Conservation (phyloP, 441 rosid genomes). For the Hypseocharis bilobata region DNA sequence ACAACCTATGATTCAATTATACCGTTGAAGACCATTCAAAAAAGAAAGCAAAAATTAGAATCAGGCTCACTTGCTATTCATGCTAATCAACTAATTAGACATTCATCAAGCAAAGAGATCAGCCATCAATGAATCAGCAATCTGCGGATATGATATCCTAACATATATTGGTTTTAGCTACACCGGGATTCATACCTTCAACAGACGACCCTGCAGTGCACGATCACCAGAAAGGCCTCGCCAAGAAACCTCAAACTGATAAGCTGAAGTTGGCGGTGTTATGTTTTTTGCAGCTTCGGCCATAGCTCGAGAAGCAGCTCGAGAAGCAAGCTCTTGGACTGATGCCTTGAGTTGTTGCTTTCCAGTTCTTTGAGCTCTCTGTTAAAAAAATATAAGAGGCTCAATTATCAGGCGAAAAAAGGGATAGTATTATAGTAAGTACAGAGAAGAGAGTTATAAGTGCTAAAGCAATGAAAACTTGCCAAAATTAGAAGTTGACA, state of each 20-base stretch:
- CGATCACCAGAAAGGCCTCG: constrained; percentile 57
- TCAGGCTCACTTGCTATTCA: background rate
- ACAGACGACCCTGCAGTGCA: constrained; percentile 44
- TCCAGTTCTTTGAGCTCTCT: constrained; percentile 35
- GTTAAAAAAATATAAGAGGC: constrained; percentile 4
- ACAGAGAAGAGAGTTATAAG: background rate
- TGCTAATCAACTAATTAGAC: background rate
- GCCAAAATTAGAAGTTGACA: background rate
- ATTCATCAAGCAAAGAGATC: background rate
- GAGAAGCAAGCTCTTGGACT: constrained; percentile 75
- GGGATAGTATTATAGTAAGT: background rate
- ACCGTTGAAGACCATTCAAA: background rate
- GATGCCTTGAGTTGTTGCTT: constrained; percentile 48
- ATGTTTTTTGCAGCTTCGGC: constrained; percentile 63
- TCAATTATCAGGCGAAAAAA: background rate
- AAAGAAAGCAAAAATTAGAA: background rate
- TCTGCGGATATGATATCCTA: background rate
- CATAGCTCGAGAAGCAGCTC: constrained; percentile 64
- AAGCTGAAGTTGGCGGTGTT: constrained; percentile 63
- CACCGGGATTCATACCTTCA: constrained; percentile 45
- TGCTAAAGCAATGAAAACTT: background rate
- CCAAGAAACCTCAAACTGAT: constrained; percentile 84
- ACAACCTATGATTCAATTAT: background rate
- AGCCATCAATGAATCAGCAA: background rate
- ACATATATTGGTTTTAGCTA: background rate